Conservation (phyloP, 2,329 filamentous ascomycete genomes). For the Colletotrichum echinochloae region DNA sequence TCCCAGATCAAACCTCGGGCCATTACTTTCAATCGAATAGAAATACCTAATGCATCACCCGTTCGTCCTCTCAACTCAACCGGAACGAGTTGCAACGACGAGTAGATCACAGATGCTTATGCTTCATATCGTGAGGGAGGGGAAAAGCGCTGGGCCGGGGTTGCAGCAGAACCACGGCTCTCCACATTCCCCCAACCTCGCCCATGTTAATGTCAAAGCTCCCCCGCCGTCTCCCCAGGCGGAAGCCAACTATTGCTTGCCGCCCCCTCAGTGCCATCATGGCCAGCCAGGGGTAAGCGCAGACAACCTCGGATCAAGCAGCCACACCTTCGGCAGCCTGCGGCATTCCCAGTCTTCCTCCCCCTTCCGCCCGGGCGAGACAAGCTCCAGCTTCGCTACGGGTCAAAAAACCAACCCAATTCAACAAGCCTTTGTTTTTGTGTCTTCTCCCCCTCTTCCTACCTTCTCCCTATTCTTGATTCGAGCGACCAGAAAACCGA, state of each 20-base stretch:
- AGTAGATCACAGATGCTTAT: background rate
- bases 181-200: constrained; percentile 33
- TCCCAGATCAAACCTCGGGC: background rate
- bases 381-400: constrained; percentile 14
- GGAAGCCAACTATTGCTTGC: constrained; percentile 15
- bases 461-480: constrained; percentile 2
- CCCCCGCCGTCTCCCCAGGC: constrained; percentile 35
- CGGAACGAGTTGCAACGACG: background rate
- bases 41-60: background rate
- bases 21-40: background rate
- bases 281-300: constrained; percentile 39
- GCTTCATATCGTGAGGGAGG: background rate
- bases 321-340: constrained; percentile 40
- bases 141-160: constrained; percentile 1
- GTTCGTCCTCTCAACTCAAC: background rate
- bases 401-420: constrained; percentile 10
- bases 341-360: constrained; percentile 32
- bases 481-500: background rate
- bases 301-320: constrained; percentile 43
- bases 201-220: constrained; percentile 27
- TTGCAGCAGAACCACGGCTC: constrained; percentile 24
- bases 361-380: constrained; percentile 34
- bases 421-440: background rate
- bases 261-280: constrained; percentile 22
- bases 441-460: background rate